Base-by-base conservation (phyloP, 139 green algal species). In the Closterium sp. region DNA sequence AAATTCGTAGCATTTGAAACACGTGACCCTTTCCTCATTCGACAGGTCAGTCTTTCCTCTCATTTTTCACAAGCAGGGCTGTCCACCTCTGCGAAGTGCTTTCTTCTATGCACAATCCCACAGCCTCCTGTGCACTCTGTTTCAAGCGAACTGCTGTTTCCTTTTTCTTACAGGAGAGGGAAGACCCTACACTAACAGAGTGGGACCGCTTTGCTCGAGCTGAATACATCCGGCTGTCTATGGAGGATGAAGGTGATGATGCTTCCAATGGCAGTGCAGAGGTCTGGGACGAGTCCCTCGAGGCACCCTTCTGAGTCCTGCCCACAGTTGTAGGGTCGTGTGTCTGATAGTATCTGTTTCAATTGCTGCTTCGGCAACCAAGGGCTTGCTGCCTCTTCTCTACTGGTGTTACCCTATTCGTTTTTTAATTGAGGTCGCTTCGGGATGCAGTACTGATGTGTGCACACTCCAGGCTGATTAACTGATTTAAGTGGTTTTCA, bases 1-100 rank as follows among this genome's bases (percentile, higher is more conserved):
- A 99, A 99, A 95, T 99, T 99, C 93, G 95, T 99, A n/a, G 96
- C 95, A 0, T 99, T 98, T 90, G 98, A 99, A 94, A 99, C 98
- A 83, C 95, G 97, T 1, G 97, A 98, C 89, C 97, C 97, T 9
- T 98, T 98, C 89, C 90, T 97, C 0, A 95, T 96, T 30, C 95
- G 97, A 9, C 96, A 98, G 93, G 96, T 95, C 33, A 86, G 83
- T 2, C 9, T 89, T 66, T 66, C 30, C 30, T 86, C n/a, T n/a
- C n/a, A n/a, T 86, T 6, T 86, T 86, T 23, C 4, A 86, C n/a
- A n/a, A n/a, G n/a, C n/a, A n/a, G n/a, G n/a, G n/a, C n/a, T n/a
- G n/a, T 25, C 21, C 28, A 6, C 31, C 83, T 34, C 30, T 34
- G 83, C 83, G 3, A 33, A 31, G 8, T 30, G 9, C 28, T 86